These are phyloP conservation scores for Citeromyces matritensis DNA, from an alignment of 805 yeast species.

Conservation along the genomic window DNA sequence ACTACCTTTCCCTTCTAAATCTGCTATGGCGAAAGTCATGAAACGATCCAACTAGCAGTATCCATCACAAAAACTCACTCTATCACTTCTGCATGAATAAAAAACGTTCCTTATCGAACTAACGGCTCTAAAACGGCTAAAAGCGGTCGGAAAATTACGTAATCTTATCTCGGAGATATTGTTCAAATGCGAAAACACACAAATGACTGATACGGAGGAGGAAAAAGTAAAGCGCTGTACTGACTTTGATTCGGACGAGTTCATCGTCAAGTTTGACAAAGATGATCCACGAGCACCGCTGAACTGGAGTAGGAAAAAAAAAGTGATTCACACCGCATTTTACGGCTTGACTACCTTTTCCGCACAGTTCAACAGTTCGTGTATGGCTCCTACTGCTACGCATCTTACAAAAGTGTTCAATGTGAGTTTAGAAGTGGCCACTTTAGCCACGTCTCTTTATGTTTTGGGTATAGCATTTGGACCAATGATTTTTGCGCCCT, in stretches of 20 bases:
- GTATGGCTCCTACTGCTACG: constrained; percentile 21
- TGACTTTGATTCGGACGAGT: neutral
- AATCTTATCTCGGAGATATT: too few species aligned
- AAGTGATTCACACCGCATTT: constrained; percentile 20
- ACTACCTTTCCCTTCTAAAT: too few species aligned
- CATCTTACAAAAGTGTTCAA: constrained; percentile 15
- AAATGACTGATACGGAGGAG: too few species aligned
- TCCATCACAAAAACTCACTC: too few species aligned
- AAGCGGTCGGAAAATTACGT: too few species aligned
- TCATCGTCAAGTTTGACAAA: constrained; percentile 1
- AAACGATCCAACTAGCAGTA: too few species aligned
- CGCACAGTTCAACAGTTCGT: constrained; percentile 36
- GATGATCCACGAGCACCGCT: constrained; percentile 12
- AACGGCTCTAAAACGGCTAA: too few species aligned
- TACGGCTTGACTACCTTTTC: constrained; percentile 24
- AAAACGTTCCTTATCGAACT: too few species aligned
- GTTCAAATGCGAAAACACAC: too few species aligned
- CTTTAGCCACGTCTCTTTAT: constrained; percentile 40
- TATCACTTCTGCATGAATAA: too few species aligned
- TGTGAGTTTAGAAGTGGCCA: constrained; percentile 27
- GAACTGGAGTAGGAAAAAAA: constrained; percentile 19
- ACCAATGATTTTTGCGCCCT: constrained; percentile 50
- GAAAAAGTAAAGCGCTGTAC: too few species aligned
- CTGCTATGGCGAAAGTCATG: too few species aligned
- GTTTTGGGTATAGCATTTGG: constrained; percentile 58